Base-by-base conservation (phyloP, 257 asterid genomes). In the Plantago major region DNA sequence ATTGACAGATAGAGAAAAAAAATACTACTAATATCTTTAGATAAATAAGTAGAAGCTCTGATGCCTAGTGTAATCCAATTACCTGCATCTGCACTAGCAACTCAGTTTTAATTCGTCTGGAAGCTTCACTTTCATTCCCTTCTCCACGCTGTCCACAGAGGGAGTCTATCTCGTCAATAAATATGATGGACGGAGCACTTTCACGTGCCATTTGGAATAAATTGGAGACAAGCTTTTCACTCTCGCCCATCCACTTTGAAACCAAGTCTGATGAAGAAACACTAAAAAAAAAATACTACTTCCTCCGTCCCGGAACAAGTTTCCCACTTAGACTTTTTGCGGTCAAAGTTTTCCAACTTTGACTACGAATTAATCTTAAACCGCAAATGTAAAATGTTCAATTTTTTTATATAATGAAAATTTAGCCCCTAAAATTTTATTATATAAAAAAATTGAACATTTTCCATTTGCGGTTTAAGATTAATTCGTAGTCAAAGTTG, bases 241-340 rank as follows among this genome's bases (percentile, higher is more conserved):
- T 93, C 78, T 93, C 99, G 56, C 99, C 99, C 99, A 93, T 93
- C 99, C 99, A 93, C 69, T 93, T 93, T n/a, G 99, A 93, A 40
- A 93, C 99, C 71, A 93, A 84, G 72, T 93, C 99, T 26, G 99
- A 93, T 42, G 99, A 93, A 12, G 97, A 93, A 74, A 93, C 81
- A 64, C 99, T 93, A 88, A 74, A 79, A 70, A 64, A 70, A 62
- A 77, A 72, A n/a, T n/a, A n/a, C n/a, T n/a, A n/a, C n/a, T n/a
- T n/a, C n/a, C n/a, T n/a, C n/a, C n/a, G n/a, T n/a, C n/a, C n/a
- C n/a, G n/a, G n/a, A n/a, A n/a, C n/a, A n/a, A n/a, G n/a, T n/a
- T n/a, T n/a, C n/a, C n/a, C n/a, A n/a, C n/a, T n/a, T n/a, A n/a
- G n/a, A n/a, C n/a, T n/a, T n/a, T n/a, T n/a, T n/a, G n/a, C n/a